Conservation (phyloP, 1,139 yeast species). For the Meyerozyma athensensis region DNA sequence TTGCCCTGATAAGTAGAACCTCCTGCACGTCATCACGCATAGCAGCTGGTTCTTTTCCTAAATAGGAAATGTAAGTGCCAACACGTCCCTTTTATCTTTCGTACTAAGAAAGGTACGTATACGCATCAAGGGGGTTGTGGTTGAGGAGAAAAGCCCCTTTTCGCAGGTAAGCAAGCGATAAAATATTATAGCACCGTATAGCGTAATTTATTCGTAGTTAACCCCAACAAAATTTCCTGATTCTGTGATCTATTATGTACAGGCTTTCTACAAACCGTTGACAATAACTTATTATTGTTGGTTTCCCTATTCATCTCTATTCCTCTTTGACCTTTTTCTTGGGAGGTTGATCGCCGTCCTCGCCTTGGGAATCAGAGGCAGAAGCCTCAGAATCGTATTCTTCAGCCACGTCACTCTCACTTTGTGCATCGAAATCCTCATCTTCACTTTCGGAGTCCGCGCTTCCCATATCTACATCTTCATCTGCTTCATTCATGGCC, state of each 20-base stretch:
- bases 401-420: slow-evolving; percentile 75
- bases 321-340: slow-evolving; percentile 40
- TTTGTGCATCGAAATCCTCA: slow-evolving; percentile 61
- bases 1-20: not conserved
- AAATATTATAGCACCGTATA: no score
- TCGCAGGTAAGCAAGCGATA: no score
- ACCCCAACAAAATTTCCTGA: no score
- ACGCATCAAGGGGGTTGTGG: not conserved
- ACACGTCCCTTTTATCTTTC: slow-evolving; percentile 4
- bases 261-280: no score
- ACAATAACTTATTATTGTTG: no score
- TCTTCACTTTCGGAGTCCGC: slow-evolving; percentile 70
- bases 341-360: slow-evolving; percentile 39
- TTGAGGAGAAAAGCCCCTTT: no score
- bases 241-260: no score
- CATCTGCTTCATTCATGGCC: slow-evolving; percentile 68
- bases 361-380: slow-evolving; percentile 34
- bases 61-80: slow-evolving; percentile 4
- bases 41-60: slow-evolving; percentile 4
- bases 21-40: slow-evolving; percentile 2
- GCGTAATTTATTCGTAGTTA: no score
- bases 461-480: slow-evolving; percentile 71
- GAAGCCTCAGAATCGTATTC: slow-evolving; percentile 78
- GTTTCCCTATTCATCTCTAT: slow-evolving; percentile 5
- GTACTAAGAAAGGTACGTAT: no score